Percentiles rank a stretch among this genome's conserved stretches.
Evolutionary conservation across 2,329 filamentous ascomycete genomes (phyloP).

Genomic region (Colletotrichum echinochloae): DNA sequence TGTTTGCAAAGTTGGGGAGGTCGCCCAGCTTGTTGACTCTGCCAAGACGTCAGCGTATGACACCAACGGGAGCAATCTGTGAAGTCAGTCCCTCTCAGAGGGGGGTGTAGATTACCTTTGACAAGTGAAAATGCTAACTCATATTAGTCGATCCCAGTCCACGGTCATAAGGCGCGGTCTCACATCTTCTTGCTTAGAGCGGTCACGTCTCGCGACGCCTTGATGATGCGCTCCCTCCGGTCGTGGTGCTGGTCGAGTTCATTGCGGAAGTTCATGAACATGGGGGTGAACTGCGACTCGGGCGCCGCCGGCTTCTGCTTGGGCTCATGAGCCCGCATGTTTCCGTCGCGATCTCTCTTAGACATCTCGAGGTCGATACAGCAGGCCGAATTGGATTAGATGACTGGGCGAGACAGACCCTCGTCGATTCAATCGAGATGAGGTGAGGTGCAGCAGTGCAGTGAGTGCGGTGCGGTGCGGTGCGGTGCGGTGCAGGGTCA

Average conservation of each 20-base stretch:
- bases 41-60: conserved; percentile 19
- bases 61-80: not conserved
- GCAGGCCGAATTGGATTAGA: not conserved
- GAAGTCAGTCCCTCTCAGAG: not conserved
- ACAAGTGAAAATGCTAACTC: conserved; percentile 52
- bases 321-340: conserved; percentile 54
- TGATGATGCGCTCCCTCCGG: conserved; percentile 88
- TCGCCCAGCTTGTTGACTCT: conserved; percentile 39
- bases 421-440: conserved; percentile 15
- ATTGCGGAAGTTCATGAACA: conserved; percentile 88
- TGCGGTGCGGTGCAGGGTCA: conserved; percentile 17
- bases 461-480: conserved; percentile 9
- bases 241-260: conserved; percentile 97
- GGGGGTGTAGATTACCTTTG: conserved; percentile 50
- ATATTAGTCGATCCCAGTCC: conserved; percentile 1
- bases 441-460: no score
- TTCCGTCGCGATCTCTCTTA: conserved; percentile 68
- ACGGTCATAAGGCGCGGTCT: conserved; percentile 43
- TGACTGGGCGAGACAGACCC: not conserved
- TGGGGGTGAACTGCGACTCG: conserved; percentile 67
- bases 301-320: conserved; percentile 49
- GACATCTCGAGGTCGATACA: conserved; percentile 21
- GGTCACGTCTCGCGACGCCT: conserved; percentile 92
- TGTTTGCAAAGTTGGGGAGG: conserved; percentile 61
- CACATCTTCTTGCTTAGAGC: conserved; percentile 97